phyloP scores from a whole-genome alignment of 1,284 basidiomycete species.

The Pseudozyma sp. region DNA sequence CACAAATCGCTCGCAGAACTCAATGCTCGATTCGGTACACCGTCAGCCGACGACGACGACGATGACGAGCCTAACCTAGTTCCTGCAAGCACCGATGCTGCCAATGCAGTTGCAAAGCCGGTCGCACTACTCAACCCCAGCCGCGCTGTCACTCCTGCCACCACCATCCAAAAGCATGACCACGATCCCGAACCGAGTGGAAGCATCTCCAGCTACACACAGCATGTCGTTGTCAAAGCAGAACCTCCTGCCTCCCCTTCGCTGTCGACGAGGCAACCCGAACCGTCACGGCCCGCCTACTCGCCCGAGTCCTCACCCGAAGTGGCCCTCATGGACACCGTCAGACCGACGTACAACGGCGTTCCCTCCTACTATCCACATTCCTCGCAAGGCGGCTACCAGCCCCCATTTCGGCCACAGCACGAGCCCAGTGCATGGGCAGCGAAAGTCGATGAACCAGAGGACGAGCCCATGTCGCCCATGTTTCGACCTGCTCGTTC shows the following conservation, averaged over 20 bases:
- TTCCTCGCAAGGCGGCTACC: conserved; percentile 6
- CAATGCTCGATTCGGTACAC: conserved; percentile 22
- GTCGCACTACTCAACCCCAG: conserved; percentile 5
- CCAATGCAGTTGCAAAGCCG: not conserved
- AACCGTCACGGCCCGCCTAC: conserved; percentile 6
- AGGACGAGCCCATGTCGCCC: conserved; percentile 36
- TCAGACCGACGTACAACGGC: conserved; percentile 9
- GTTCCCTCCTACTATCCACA: not conserved
- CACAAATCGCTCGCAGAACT: conserved; percentile 35
- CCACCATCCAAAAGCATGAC: not conserved
- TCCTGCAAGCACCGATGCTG: not conserved
- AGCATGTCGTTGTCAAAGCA: conserved; percentile 18
- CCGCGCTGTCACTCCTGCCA: conserved; percentile 7
- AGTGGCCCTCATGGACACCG: conserved; percentile 32
- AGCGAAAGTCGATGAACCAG: conserved; percentile 11
- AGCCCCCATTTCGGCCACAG: not conserved
- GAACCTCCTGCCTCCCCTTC: conserved; percentile 31
- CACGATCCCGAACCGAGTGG: not conserved
- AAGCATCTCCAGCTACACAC: not conserved
- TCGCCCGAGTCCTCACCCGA: conserved; percentile 49
- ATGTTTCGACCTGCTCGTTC: conserved; percentile 27
- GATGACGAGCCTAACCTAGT: conserved; percentile 2
- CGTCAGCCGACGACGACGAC: conserved; percentile 16
- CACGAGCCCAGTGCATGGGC: conserved; percentile 9
- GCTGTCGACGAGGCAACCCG: conserved; percentile 6